phyloP scores from a whole-genome alignment of 257 asterid genomes.

The Datura wrightii region DNA sequence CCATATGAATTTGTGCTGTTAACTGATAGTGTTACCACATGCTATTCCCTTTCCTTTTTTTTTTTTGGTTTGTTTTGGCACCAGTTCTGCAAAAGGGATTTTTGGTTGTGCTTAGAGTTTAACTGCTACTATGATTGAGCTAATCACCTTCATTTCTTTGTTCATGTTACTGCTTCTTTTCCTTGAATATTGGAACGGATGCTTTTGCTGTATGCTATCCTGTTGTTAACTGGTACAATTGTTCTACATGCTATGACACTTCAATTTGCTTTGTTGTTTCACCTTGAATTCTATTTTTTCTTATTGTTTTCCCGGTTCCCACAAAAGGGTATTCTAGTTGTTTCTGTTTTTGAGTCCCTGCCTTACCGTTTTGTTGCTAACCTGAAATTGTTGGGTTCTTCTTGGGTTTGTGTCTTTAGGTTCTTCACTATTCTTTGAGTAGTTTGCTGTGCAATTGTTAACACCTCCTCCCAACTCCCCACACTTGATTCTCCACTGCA shows the following conservation, averaged over 20 bases:
- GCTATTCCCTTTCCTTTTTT: not conserved
- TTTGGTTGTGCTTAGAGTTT: not conserved
- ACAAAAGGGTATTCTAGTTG: not conserved
- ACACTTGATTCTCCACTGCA: not conserved
- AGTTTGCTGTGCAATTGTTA: slow-evolving; percentile 18
- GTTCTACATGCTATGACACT: not conserved
- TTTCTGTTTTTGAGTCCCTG: not conserved
- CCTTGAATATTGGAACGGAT: not conserved
- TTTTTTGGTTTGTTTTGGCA: not conserved
- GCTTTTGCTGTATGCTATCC: slow-evolving; percentile 27
- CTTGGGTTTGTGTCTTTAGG: not conserved
- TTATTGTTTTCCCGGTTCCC: not conserved
- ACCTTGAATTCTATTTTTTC: not conserved
- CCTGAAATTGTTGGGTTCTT: not conserved
- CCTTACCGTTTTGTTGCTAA: not conserved
- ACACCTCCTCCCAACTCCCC: not conserved
- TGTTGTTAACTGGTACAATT: not conserved
- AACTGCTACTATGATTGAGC: not conserved
- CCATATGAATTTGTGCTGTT: not conserved
- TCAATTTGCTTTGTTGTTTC: not conserved
- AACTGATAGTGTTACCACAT: not conserved
- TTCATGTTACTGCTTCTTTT: not conserved
- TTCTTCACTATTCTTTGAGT: slow-evolving; percentile 2
- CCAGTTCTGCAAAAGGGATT: not conserved
- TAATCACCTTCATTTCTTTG: not conserved